Evolutionary conservation across 768 basidiomycete genomes (phyloP), one percentile per base, ranked within the genome.

Genomic region (Amanita molliuscula): DNA sequence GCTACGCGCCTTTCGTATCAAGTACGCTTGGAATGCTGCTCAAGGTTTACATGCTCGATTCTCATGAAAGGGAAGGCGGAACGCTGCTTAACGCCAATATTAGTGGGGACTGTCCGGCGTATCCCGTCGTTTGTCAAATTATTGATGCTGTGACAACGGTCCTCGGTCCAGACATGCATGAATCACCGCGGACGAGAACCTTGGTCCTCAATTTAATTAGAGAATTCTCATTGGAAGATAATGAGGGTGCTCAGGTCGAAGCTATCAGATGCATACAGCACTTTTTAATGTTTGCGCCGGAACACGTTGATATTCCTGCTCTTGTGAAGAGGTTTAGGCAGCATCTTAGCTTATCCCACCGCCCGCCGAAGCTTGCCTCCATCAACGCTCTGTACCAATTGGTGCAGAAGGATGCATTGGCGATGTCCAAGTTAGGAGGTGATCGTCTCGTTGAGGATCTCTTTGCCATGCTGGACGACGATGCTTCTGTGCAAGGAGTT

Each of bases 331-430:
- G 76, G 31, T 91, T 98, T 65, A 77, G 88, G 38, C 68, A 72
- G 1, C 79, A 97, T 64, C 75, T 98, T 18, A 78, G 80, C 0
- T 95, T 92, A 0, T 74, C 84, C 7, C 76, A 88, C 13, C 71
- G 91, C 35, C 88, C 91, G 4, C 75, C 96, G 48, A 96, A 94
- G 66, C 75, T 95, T 4, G 93, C 94, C 9, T 89, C 94, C 0
- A 95, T 98, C 64, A 91, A 97, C 61, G 92, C 89, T 0, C 68
- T 99, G 5, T 99, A 99, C 63, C 94, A 97, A 59, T 87, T 98
- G 23, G 92, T 98, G 0, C 96, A 97, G 65, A 85, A 88, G 56
- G 93, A 98, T 66, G 95, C 93, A 0, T 65, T 93, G 11, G 73
- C 82, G 2, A 89, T 98, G 77, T 95, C 92, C 6, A 88, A 86